Evolutionary conservation across 805 yeast species (phyloP).

Genomic region (Barnettozyma populi): DNA sequence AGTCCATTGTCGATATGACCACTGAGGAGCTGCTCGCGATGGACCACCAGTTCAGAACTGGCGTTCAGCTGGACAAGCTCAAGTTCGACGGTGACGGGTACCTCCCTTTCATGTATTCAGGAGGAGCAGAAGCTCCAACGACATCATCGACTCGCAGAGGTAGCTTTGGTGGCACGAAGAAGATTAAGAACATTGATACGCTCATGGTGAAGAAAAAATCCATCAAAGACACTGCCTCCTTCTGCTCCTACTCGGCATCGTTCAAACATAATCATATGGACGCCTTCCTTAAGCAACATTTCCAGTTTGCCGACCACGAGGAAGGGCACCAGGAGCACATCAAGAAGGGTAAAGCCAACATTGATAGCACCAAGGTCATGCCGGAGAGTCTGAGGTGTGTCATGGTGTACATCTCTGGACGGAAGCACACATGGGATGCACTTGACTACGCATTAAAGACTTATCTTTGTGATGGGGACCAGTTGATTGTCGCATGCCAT

Average conservation of each 20-base stretch:
- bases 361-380: background rate
- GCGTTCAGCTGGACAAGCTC: conserved; percentile 15
- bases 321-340: background rate
- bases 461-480: conserved; percentile 22
- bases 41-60: conserved; percentile 22
- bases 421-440: conserved; percentile 43
- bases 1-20: conserved; percentile 24
- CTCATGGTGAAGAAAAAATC: conserved; percentile 10
- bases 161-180: conserved; percentile 4
- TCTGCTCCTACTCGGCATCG: conserved; percentile 16
- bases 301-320: background rate
- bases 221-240: conserved; percentile 6
- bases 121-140: background rate
- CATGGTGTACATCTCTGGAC: conserved; percentile 39
- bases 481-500: conserved; percentile 17
- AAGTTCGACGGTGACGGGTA: conserved; percentile 24
- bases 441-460: conserved; percentile 21
- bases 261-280: conserved; percentile 18
- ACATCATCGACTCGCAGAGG: background rate
- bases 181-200: conserved; percentile 20
- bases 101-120: conserved; percentile 12
- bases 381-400: conserved; percentile 22
- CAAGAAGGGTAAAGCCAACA: background rate
- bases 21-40: conserved; percentile 22
- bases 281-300: conserved; percentile 9